Conservation (phyloP, 805 yeast species). For the Zygotorulaspora florentina region DNA sequence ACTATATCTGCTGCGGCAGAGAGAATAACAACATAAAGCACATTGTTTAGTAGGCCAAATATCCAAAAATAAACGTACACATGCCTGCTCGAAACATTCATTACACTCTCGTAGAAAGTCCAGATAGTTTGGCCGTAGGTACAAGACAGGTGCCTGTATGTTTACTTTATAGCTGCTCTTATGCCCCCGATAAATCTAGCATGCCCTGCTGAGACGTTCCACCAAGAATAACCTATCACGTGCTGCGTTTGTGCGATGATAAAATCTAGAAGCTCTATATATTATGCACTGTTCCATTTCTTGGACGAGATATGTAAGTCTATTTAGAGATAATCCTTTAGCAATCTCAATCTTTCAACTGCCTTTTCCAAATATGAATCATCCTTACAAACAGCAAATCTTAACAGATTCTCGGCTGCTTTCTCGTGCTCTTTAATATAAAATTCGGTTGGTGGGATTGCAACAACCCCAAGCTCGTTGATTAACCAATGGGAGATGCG, state of each 20-base stretch:
- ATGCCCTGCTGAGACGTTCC: neutral
- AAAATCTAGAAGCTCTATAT: neutral
- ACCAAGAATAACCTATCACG: neutral
- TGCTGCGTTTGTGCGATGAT: neutral
- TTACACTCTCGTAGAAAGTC: neutral
- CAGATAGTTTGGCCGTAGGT: neutral
- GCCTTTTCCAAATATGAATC: slow-evolving; percentile 78
- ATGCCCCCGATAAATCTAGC: no score
- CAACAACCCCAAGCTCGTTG: slow-evolving; percentile 87
- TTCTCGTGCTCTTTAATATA: slow-evolving; percentile 65
- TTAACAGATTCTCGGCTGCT: slow-evolving; percentile 75
- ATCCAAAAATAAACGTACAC: slow-evolving; percentile 61
- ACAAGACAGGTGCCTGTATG: no score
- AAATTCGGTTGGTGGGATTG: slow-evolving; percentile 97
- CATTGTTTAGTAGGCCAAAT: slow-evolving; percentile 84
- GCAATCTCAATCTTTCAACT: slow-evolving; percentile 62
- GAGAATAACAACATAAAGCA: slow-evolving; percentile 83
- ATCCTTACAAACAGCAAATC: slow-evolving; percentile 96
- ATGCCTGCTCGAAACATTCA: slow-evolving; percentile 3
- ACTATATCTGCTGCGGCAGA: slow-evolving; percentile 92
- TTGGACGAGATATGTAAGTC: neutral
- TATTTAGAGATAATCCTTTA: slow-evolving; percentile 55
- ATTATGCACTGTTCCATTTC: neutral
- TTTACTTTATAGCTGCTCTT: no score
- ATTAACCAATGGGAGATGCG: slow-evolving; percentile 89